A percentile compares a stretch with the other conserved stretches of the same genome.
Evolutionary conservation across 73 alveolate genomes (phyloP).

Genomic region (Halteria grandinella): DNA sequence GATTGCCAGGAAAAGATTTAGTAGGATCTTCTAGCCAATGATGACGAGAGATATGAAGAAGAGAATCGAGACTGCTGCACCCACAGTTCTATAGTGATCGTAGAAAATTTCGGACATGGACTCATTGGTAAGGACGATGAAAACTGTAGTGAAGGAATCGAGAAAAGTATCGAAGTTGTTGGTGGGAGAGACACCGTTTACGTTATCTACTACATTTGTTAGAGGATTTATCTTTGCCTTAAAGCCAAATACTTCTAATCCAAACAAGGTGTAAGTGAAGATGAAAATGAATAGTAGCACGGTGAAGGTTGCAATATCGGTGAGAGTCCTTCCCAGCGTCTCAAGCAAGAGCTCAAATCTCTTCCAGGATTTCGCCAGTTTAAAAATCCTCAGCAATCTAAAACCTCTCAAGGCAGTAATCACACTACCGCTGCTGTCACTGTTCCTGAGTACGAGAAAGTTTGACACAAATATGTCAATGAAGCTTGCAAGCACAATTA

Average conservation of each 20-base stretch:
- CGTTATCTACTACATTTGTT: no score
- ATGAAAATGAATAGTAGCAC: constrained; percentile 35
- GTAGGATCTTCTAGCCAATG: constrained; percentile 31
- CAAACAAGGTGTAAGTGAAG: constrained; percentile 24
- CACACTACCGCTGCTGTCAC: constrained; percentile 9
- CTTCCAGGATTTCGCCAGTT: constrained; percentile 37
- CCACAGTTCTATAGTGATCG: constrained; percentile 46
- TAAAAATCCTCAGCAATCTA: constrained; percentile 29
- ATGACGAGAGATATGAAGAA: constrained; percentile 47
- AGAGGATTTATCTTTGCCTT: constrained; percentile 31
- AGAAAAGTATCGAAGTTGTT: constrained; percentile 67
- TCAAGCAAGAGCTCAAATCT: not conserved
- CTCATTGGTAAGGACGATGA: constrained; percentile 66
- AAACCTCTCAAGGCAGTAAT: constrained; percentile 40
- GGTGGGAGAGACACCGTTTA: no score
- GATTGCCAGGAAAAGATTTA: constrained; percentile 54
- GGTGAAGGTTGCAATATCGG: constrained; percentile 28
- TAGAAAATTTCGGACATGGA: constrained; percentile 66
- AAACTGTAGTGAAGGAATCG: constrained; percentile 62
- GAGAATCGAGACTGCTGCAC: not conserved
- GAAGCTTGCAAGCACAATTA: constrained; percentile 3
- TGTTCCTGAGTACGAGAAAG: not conserved
- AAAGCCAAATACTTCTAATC: constrained; percentile 42
- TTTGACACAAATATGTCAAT: constrained; percentile 6
- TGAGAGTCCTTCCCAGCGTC: constrained; percentile 22